These are phyloP conservation scores for Albatrellus ellisii DNA, from an alignment of 768 basidiomycete species.

Conservation along the genomic window DNA sequence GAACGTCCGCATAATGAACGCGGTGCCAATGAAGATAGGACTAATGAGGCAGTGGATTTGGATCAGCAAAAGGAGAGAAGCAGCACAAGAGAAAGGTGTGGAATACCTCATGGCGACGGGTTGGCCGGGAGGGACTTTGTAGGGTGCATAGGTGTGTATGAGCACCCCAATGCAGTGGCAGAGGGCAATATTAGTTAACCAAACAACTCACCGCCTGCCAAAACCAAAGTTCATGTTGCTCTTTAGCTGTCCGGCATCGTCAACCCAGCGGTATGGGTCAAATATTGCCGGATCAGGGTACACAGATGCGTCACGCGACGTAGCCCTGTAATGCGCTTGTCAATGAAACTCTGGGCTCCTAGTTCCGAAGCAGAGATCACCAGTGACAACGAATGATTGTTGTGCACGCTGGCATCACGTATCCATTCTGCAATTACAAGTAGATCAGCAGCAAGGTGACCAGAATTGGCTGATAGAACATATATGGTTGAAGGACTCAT, in stretches of 20 bases:
- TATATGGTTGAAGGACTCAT: slow-evolving; percentile 20
- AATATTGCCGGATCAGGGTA: slow-evolving; percentile 23
- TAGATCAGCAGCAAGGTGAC: not conserved
- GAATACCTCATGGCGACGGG: too few relatives aligned
- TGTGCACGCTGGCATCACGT: slow-evolving; percentile 28
- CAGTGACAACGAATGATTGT: slow-evolving; percentile 27
- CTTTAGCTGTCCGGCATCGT: slow-evolving; percentile 18
- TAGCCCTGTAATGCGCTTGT: slow-evolving; percentile 16
- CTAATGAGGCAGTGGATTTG: not conserved
- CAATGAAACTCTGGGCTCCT: too few relatives aligned
- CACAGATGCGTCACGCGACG: slow-evolving; percentile 20
- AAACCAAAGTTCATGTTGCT: slow-evolving; percentile 23
- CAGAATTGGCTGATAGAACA: not conserved
- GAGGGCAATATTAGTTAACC: too few relatives aligned
- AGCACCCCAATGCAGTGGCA: too few relatives aligned
- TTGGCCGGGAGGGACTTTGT: not conserved
- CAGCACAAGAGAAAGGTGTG: not conserved
- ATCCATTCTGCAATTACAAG: slow-evolving; percentile 18
- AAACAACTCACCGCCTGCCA: too few relatives aligned
- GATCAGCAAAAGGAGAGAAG: not conserved
- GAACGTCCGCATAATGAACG: slow-evolving; percentile 56
- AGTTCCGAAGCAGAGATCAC: too few relatives aligned
- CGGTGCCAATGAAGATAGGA: slow-evolving; percentile 51
- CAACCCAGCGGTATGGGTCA: slow-evolving; percentile 21
- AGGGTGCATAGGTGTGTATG: too few relatives aligned